Base-by-base conservation (phyloP, 176 grass and related monocot species). In the bread wheat (Triticum aestivum) region DNA sequence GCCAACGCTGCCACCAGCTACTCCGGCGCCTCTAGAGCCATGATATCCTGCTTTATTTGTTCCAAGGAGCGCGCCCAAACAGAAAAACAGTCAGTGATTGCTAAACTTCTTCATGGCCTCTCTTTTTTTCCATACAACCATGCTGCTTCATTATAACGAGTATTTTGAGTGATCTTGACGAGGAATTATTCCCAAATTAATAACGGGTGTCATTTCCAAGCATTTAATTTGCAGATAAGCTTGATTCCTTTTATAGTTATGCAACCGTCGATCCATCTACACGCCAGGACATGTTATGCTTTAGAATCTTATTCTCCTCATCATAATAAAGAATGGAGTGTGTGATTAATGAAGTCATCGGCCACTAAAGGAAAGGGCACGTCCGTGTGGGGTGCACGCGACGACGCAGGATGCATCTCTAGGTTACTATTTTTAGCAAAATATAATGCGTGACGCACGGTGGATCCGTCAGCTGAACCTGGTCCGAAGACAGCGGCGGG, bases 11-110 rank as follows among this genome's bases (percentile, higher is more conserved):
- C 80, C 69, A 47, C 89, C 77, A 58, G 71, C 87, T 85, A 49
- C 73, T 37, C 73, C 44, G 34, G 59, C 44, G 32, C 39, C 73
- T 54, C 88, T 87, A 29, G 85, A 75, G 5, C 77, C 75, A 20
- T 79, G 78, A 61, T 87, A 84, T 67, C 91, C 91, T 93, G 84
- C 80, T 79, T 66, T 47, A 58, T 73, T 89, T 82, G 73, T 66
- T 11, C 6, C 77, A 78, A 70, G 32, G 12, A 44, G 18, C 23
- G 45, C 8, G 83, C n/a, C 39, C 15, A 47, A 35, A 78, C 33
- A 76, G 11, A 42, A 84, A 82, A 75, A 70, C 29, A 42, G 67
- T 39, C 62, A 61, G 75, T 29, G 4, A 75, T 67, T 11, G 21
- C 1, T 18, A 56, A 72, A 41, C 20, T 42, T 72, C 20, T 41